Conservation (phyloP, 768 basidiomycete species). For the Mycena haematopus region DNA sequence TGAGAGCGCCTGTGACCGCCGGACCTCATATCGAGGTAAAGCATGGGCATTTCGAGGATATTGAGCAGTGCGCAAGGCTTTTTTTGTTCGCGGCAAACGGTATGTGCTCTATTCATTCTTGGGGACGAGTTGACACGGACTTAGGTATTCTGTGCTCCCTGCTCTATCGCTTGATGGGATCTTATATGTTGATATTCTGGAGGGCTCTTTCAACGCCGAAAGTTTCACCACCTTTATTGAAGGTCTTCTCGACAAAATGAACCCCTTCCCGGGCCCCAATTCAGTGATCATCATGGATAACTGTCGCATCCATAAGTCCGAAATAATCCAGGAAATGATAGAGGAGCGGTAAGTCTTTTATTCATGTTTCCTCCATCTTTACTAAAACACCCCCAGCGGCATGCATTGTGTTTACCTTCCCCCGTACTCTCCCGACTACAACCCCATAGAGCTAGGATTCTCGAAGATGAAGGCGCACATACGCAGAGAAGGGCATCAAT, state of each 20-base stretch:
- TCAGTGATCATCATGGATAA: slow-evolving; percentile 50
- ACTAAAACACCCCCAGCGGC: slow-evolving; percentile 22
- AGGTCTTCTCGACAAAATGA: slow-evolving; percentile 43
- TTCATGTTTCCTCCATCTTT: too few relatives aligned
- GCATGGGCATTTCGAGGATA: slow-evolving; percentile 34
- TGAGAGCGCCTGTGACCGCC: slow-evolving; percentile 33
- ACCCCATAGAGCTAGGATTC: slow-evolving; percentile 43
- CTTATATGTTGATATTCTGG: slow-evolving; percentile 35
- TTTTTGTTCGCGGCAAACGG: slow-evolving; percentile 25
- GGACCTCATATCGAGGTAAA: slow-evolving; percentile 29
- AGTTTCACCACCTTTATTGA: slow-evolving; percentile 41
- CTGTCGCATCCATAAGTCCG: slow-evolving; percentile 27
- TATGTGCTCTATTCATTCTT: not conserved
- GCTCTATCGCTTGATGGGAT: slow-evolving; percentile 44
- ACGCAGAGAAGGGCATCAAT: slow-evolving; percentile 18
- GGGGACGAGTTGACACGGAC: too few relatives aligned
- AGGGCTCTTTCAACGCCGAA: slow-evolving; percentile 37
- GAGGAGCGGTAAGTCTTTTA: slow-evolving; percentile 35
- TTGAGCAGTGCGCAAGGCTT: slow-evolving; percentile 26
- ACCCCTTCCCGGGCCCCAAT: slow-evolving; percentile 41
- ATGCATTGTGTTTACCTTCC: slow-evolving; percentile 39
- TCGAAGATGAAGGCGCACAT: slow-evolving; percentile 30
- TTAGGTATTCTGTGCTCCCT: slow-evolving; percentile 43
- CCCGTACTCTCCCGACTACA: slow-evolving; percentile 46
- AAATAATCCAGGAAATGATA: slow-evolving; percentile 36